phyloP scores from a whole-genome alignment of 495 filamentous ascomycete genomes.

The Bryoglossum gracile region DNA sequence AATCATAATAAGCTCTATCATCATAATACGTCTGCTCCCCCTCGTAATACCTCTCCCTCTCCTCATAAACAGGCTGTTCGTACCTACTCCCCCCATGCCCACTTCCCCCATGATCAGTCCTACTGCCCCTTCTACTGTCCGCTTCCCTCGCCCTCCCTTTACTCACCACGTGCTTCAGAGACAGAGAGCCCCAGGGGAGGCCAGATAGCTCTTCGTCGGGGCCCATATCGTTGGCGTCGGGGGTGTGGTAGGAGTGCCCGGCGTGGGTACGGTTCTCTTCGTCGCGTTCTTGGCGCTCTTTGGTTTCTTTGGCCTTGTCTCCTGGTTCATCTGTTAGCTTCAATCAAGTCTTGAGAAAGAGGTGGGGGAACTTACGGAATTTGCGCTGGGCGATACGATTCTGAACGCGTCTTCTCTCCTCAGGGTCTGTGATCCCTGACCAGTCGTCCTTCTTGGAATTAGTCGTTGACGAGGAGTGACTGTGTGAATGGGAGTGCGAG shows the following conservation, averaged over 20 bases:
- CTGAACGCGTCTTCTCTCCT: conserved; percentile 52
- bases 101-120: conserved; percentile 10
- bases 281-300: conserved; percentile 50
- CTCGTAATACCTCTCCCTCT: conserved; percentile 21
- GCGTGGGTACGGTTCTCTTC: conserved; percentile 49
- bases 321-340: conserved; percentile 31
- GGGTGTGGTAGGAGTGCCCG: conserved; percentile 46
- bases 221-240: conserved; percentile 42
- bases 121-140: conserved; percentile 27
- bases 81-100: conserved; percentile 13
- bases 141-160: conserved; percentile 43
- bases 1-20: conserved; percentile 23
- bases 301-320: conserved; percentile 51
- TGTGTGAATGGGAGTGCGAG: neutral
- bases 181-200: conserved; percentile 57
- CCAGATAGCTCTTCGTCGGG: conserved; percentile 45
- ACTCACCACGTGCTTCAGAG: conserved; percentile 45
- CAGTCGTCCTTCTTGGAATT: conserved; percentile 46
- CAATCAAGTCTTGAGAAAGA: neutral
- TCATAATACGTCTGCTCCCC: conserved; percentile 19
- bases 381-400: conserved; percentile 56
- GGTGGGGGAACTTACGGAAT: conserved; percentile 40
- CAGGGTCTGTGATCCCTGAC: conserved; percentile 51
- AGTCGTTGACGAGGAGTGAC: conserved; percentile 18
- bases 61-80: conserved; percentile 10